A percentile compares a stretch with the other conserved stretches of the same genome.
phyloP scores from a whole-genome alignment of 2,329 filamentous ascomycete species.

The Colletotrichum limetticola region DNA sequence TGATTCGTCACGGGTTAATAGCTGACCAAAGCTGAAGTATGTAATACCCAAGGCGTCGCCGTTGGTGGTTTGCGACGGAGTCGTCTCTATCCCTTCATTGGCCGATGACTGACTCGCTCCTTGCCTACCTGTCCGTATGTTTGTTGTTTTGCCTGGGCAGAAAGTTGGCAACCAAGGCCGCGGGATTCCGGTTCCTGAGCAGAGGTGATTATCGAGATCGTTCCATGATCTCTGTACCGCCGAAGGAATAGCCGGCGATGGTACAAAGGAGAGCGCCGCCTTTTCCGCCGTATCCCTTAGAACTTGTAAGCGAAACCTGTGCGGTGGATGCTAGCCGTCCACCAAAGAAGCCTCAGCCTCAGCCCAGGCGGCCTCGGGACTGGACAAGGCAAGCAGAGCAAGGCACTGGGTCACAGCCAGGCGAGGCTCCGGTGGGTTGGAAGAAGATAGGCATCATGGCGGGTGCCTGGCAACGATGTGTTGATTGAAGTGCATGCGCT shows the following conservation, averaged over 20 bases:
- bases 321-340: not conserved
- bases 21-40: slow-evolving; percentile 23
- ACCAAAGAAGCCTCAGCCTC: not conserved
- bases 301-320: not conserved
- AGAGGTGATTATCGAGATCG: not conserved
- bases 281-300: not conserved
- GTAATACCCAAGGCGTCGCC: not conserved
- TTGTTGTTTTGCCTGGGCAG: slow-evolving; percentile 1
- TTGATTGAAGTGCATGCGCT: not conserved
- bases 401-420: not conserved
- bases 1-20: slow-evolving; percentile 8
- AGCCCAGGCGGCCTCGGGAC: not conserved
- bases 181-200: not conserved
- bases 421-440: not conserved
- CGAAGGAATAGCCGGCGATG: too few relatives aligned
- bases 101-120: not conserved
- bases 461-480: not conserved
- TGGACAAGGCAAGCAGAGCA: not conserved
- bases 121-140: not conserved
- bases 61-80: not conserved
- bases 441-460: not conserved
- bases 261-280: not conserved
- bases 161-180: not conserved
- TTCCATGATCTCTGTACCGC: not conserved
- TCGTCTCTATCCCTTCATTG: not conserved